phyloP scores from a whole-genome alignment of 2,329 filamentous ascomycete genomes.

The Microdochium bolleyi region DNA sequence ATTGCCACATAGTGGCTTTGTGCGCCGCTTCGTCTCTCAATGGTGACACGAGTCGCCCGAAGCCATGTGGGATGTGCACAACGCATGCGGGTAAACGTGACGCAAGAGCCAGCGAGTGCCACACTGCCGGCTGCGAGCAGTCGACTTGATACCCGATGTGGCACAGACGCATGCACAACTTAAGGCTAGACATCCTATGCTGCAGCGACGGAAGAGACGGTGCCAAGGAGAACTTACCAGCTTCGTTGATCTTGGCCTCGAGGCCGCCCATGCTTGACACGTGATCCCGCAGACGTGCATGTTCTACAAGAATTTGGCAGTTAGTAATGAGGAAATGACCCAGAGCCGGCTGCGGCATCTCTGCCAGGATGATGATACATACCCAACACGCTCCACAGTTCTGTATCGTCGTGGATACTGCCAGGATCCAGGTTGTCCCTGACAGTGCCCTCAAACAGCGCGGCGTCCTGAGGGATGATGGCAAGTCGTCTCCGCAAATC shows the following conservation, averaged over 20 bases:
- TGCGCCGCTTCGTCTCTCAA: slow-evolving; percentile 6
- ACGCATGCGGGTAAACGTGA: not conserved
- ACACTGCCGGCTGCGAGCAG: not conserved
- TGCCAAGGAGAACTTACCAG: slow-evolving; percentile 53
- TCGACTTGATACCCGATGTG: no score
- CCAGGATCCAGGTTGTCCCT: slow-evolving; percentile 94
- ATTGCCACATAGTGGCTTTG: not conserved
- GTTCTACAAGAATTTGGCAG: slow-evolving; percentile 49
- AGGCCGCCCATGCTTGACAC: slow-evolving; percentile 82
- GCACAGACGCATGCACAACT: not conserved
- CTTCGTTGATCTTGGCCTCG: slow-evolving; percentile 88
- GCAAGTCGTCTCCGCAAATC: slow-evolving; percentile 84
- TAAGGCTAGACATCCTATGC: slow-evolving; percentile 2
- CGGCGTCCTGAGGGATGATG: slow-evolving; percentile 96
- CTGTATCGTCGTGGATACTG: slow-evolving; percentile 92
- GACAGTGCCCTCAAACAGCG: slow-evolving; percentile 87
- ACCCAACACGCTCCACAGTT: slow-evolving; percentile 93
- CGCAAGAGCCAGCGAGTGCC: not conserved
- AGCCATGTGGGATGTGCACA: not conserved
- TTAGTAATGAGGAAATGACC: slow-evolving; percentile 24
- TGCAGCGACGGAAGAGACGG: slow-evolving; percentile 16
- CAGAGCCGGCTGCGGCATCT: slow-evolving; percentile 5
- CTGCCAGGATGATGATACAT: slow-evolving; percentile 28
- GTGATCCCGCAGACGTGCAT: slow-evolving; percentile 89
- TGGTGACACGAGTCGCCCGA: not conserved